These are phyloP conservation scores for Paecilomyces niveus DNA, from an alignment of 2,329 filamentous ascomycete genomes.

Conservation along the genomic window DNA sequence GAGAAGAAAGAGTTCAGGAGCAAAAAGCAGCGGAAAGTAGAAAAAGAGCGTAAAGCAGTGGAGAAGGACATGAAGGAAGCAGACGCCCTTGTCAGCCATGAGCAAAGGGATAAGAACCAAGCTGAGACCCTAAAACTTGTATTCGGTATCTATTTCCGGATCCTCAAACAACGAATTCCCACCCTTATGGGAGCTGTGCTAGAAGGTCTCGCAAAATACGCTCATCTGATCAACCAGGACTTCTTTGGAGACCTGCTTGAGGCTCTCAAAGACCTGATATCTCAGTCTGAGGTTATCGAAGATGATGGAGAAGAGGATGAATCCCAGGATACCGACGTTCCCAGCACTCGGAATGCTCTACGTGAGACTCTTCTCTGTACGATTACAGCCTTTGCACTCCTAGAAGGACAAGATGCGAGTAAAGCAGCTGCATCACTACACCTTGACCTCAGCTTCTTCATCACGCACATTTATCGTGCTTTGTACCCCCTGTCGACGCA, in stretches of 20 bases:
- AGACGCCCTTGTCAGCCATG: slow-evolving; percentile 82
- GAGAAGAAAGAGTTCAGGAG: slow-evolving; percentile 79
- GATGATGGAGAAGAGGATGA: slow-evolving; percentile 40
- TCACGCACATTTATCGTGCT: slow-evolving; percentile 83
- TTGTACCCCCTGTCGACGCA: slow-evolving; percentile 72
- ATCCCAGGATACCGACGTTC: slow-evolving; percentile 45
- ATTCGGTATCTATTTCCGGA: slow-evolving; percentile 90
- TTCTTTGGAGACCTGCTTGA: slow-evolving; percentile 97
- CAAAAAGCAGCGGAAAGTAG: slow-evolving; percentile 74
- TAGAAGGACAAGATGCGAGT: slow-evolving; percentile 87
- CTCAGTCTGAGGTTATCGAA: slow-evolving; percentile 53
- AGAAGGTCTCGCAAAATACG: slow-evolving; percentile 87
- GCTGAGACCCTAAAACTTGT: slow-evolving; percentile 93
- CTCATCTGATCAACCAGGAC: slow-evolving; percentile 96
- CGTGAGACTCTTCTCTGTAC: slow-evolving; percentile 89
- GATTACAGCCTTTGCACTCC: slow-evolving; percentile 91
- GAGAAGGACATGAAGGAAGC: slow-evolving; percentile 92
- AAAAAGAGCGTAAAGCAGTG: slow-evolving; percentile 78
- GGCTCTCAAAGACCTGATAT: slow-evolving; percentile 86
- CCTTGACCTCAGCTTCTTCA: slow-evolving; percentile 92
- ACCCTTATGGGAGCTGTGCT: slow-evolving; percentile 94
- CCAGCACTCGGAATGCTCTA: slow-evolving; percentile 61
- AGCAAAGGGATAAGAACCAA: slow-evolving; percentile 90
- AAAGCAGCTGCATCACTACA: slow-evolving; percentile 75
- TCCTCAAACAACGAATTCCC: slow-evolving; percentile 73